Base-by-base conservation (phyloP, 2,329 filamentous ascomycete species). In the Penicillium janthinellum region DNA sequence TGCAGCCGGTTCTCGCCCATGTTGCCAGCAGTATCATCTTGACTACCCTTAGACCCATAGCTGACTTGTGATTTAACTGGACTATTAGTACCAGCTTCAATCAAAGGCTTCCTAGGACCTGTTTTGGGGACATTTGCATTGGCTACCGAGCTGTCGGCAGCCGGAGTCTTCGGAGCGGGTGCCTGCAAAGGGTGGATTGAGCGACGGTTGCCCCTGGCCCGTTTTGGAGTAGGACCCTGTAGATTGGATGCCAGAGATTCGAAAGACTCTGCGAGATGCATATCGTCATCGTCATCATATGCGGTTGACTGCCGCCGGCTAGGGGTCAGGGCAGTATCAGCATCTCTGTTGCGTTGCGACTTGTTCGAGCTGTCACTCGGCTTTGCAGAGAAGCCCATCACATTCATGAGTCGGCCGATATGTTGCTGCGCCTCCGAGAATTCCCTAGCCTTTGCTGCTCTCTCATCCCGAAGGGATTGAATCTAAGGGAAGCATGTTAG, bases 371-470 rank as follows among this genome's bases (percentile, higher is more conserved):
- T 62, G 15, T 65, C 64, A 42, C 56, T 57, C 11, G 66, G 31
- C 2, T 70, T 65, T 4, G 69, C 59, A 5, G 70, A 68, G 54
- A 76, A 75, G 1, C 73, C 74, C 74, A 77, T 77, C 1, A 77
- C 73, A 15, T 64, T 67, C 75, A 78, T 77, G 4, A 77, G 58
- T 12, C 73, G 70, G 14, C 71, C 66, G 22, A 77, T 77, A 48
- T 77, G 73, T 55, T 77, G 72, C 54, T 77, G 75, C 1, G 75
- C 75, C 57, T 77, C 74, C 1, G 72, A 74, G 38, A 77, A 77
- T 56, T 78, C 75, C 10, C 73, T 71, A 20, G 74, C 73, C 61
- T 77, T 77, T 10, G 71, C 65, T 20, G 73, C 69, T 41, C 74
- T 68, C 52, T 77, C 73, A 39, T 74, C 70, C 14, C 70, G 72